Conservation (phyloP, 2,329 filamentous ascomycete genomes). For the Paecilomyces sp. region DNA sequence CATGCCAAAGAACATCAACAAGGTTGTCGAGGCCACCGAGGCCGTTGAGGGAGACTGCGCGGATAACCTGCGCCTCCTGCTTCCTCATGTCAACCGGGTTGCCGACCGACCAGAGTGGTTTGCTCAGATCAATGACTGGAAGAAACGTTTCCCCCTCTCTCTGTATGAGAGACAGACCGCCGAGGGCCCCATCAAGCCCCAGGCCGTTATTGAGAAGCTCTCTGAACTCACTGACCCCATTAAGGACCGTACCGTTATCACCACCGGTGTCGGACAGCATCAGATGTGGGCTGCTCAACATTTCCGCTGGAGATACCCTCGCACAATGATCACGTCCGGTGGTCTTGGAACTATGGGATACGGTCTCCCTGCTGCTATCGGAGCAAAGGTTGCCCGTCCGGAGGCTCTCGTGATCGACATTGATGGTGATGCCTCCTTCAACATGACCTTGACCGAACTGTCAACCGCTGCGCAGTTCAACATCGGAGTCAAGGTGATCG, state of each 20-base stretch:
- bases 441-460: slow-evolving; percentile 96
- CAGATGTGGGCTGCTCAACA: slow-evolving; percentile 99
- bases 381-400: slow-evolving; percentile 77
- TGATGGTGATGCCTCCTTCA: slow-evolving; percentile 97
- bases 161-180: slow-evolving; percentile 72
- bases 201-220: slow-evolving; percentile 84
- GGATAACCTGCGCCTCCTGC: slow-evolving; percentile 64
- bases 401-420: slow-evolving; percentile 90
- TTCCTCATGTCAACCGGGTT: slow-evolving; percentile 63
- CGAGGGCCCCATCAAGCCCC: slow-evolving; percentile 83
- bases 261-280: slow-evolving; percentile 93
- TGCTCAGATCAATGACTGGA: slow-evolving; percentile 81
- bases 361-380: slow-evolving; percentile 89
- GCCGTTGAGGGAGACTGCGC: slow-evolving; percentile 90
- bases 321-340: slow-evolving; percentile 93
- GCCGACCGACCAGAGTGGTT: slow-evolving; percentile 79
- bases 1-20: slow-evolving; percentile 99
- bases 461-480: slow-evolving; percentile 91
- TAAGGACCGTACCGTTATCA: slow-evolving; percentile 79
- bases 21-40: slow-evolving; percentile 93
- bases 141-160: slow-evolving; percentile 77
- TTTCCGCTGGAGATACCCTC: slow-evolving; percentile 86
- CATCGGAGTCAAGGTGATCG: slow-evolving; percentile 90
- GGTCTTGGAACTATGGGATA: slow-evolving; percentile 95
- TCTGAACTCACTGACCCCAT: slow-evolving; percentile 73